Conservation (phyloP, 352 stramenopile species). For the Poterioochromonas sp. region DNA sequence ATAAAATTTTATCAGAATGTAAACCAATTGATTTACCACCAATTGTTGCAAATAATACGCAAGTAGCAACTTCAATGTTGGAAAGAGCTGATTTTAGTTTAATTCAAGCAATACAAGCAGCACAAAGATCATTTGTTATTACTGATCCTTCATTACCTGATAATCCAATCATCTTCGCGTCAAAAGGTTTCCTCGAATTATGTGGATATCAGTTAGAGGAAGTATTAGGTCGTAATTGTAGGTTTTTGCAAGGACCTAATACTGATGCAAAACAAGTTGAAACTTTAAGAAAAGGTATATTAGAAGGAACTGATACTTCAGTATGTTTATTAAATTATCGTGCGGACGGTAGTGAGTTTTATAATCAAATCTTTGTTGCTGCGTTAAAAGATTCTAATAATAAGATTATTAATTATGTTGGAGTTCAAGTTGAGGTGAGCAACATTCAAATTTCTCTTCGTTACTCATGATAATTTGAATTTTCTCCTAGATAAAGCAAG, state of each 20-base stretch:
- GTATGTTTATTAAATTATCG: constrained; percentile 76
- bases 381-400: constrained; percentile 51
- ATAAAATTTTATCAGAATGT: constrained; percentile 27
- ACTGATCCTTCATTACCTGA: constrained; percentile 49
- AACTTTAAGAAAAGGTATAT: constrained; percentile 47
- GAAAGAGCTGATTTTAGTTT: constrained; percentile 41
- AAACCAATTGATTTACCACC: background rate
- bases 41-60: background rate
- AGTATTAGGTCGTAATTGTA: constrained; percentile 55
- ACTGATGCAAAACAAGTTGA: constrained; percentile 54
- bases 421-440: constrained; percentile 49
- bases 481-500: no score
- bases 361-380: constrained; percentile 78
- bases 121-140: constrained; percentile 48
- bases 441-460: background rate
- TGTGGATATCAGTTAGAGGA: constrained; percentile 47
- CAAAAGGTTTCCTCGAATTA: constrained; percentile 42
- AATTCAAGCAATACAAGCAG: constrained; percentile 43
- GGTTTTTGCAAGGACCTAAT: constrained; percentile 57
- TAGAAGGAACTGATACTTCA: constrained; percentile 46
- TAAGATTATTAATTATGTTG: constrained; percentile 50
- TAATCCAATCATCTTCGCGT: constrained; percentile 46
- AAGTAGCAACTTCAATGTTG: constrained; percentile 37
- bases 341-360: constrained; percentile 67
- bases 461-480: no score